Conservation (phyloP, 305 asterid species). For the Coffea humblotiana region DNA sequence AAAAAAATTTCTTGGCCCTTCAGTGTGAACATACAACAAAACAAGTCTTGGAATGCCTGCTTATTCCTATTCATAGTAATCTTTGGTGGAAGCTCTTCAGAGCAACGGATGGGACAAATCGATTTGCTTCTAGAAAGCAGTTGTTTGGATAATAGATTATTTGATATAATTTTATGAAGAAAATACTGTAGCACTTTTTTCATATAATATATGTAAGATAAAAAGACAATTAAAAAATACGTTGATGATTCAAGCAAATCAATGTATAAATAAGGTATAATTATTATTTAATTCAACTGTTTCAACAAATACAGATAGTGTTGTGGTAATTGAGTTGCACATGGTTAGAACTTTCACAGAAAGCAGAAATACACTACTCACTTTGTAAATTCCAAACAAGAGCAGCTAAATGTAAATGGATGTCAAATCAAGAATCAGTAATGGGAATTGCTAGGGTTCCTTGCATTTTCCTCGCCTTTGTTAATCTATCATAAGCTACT, state of each 20-base stretch:
- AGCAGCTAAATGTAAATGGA: background rate
- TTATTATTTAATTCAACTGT: background rate
- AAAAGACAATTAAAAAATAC: no score
- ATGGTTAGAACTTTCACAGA: background rate
- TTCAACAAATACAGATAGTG: background rate
- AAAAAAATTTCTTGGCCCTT: background rate
- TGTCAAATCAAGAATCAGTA: background rate
- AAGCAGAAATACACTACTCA: background rate
- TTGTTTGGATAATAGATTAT: no score
- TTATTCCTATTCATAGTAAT: background rate
- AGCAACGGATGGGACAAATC: background rate
- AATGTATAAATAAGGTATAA: no score
- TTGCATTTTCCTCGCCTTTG: background rate
- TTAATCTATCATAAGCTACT: background rate
- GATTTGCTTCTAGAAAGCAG: background rate
- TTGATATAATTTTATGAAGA: no score
- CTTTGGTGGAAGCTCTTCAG: background rate
- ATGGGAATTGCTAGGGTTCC: background rate
- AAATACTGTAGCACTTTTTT: no score
- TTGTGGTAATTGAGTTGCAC: background rate
- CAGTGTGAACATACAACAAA: background rate
- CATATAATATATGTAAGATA: no score
- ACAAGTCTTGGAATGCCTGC: background rate
- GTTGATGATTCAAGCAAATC: no score
- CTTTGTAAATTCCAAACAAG: background rate